Evolutionary conservation across 2,329 filamentous ascomycete genomes (phyloP).

Genomic region (Fusarium nematophilum): DNA sequence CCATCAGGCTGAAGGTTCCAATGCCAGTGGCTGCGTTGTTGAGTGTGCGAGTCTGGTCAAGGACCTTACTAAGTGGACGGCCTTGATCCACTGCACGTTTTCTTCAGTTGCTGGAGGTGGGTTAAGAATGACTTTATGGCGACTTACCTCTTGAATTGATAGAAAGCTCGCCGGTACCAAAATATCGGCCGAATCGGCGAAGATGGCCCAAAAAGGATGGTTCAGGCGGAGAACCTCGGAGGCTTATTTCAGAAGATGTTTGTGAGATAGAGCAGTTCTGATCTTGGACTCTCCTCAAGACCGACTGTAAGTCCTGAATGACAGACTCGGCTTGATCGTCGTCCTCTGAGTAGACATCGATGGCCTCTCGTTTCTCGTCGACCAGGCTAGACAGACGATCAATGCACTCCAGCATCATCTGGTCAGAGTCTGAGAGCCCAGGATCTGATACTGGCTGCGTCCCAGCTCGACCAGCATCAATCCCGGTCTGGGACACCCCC

Average conservation of each 20-base stretch:
- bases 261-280: background rate
- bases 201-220: background rate
- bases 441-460: background rate
- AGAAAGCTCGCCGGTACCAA: background rate
- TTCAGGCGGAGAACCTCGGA: background rate
- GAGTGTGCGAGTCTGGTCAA: background rate
- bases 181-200: background rate
- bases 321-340: background rate
- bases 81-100: too few relatives aligned
- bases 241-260: background rate
- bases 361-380: background rate
- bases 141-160: background rate
- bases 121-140: too few relatives aligned
- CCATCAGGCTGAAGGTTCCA: background rate
- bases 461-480: background rate
- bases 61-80: background rate
- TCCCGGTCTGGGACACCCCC: too few relatives aligned
- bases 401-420: background rate
- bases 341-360: constrained; percentile 9
- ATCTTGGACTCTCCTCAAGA: background rate
- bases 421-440: background rate
- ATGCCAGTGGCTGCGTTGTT: background rate
- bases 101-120: too few relatives aligned
- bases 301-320: background rate
- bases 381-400: constrained; percentile 2